phyloP scores from a whole-genome alignment of 805 yeast species.

The Zygoascus ofunaensis region DNA sequence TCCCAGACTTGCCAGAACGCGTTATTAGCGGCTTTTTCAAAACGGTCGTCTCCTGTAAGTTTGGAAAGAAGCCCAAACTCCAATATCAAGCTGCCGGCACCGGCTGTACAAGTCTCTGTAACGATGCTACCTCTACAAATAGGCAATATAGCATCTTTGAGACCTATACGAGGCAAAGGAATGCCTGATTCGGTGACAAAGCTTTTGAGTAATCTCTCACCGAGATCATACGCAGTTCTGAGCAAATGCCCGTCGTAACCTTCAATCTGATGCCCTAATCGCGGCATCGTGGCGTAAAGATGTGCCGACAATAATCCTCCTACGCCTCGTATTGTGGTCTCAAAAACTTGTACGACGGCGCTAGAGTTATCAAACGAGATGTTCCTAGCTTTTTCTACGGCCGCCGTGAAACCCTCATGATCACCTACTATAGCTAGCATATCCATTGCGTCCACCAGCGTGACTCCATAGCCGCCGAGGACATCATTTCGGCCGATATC shows the following conservation, averaged over 20 bases:
- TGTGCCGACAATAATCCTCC: conserved; percentile 81
- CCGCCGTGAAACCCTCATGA: conserved; percentile 42
- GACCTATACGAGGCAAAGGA: conserved; percentile 74
- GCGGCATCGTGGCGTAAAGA: conserved; percentile 48
- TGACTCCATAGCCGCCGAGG: conserved; percentile 72
- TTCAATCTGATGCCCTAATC: conserved; percentile 34
- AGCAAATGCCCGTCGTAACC: conserved; percentile 67
- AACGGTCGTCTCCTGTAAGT: conserved; percentile 64
- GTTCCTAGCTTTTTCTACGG: conserved; percentile 35
- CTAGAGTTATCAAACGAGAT: conserved; percentile 52
- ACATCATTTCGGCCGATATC: conserved; percentile 70
- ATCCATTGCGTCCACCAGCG: conserved; percentile 72
- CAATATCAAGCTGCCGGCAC: conserved; percentile 73
- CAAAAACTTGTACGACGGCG: conserved; percentile 73
- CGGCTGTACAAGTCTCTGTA: conserved; percentile 75
- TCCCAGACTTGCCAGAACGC: conserved; percentile 70
- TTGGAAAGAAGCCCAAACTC: conserved; percentile 71
- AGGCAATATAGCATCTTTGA: conserved; percentile 41
- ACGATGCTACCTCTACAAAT: conserved; percentile 16
- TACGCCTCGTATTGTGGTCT: conserved; percentile 67
- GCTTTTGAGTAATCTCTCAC: conserved; percentile 59
- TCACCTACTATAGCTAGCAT: conserved; percentile 68
- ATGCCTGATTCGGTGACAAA: conserved; percentile 52
- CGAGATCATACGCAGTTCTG: conserved; percentile 64
- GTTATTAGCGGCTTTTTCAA: conserved; percentile 49